Conservation (phyloP, 305 asterid species). For the Fraxinus nigra region DNA sequence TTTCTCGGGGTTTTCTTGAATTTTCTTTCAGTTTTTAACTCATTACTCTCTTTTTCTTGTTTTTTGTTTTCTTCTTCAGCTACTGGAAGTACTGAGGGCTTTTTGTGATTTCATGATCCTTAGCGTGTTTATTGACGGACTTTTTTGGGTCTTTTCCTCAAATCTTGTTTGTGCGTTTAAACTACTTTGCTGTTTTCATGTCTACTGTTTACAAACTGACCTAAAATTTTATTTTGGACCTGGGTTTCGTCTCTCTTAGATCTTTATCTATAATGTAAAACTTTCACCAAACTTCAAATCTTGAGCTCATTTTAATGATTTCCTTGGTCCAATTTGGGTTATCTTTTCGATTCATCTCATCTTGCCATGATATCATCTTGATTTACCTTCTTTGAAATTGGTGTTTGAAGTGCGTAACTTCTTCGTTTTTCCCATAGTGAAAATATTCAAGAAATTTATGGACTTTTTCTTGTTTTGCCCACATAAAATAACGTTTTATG, state of each 20-base stretch:
- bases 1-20: background rate
- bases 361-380: constrained; percentile 16
- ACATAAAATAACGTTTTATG: constrained; percentile 81
- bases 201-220: constrained; percentile 45
- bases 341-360: background rate
- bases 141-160: constrained; percentile 23
- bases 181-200: constrained; percentile 23
- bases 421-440: constrained; percentile 42
- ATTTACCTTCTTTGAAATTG: constrained; percentile 34
- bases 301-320: background rate
- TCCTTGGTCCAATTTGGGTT: background rate
- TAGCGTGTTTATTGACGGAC: constrained; percentile 22
- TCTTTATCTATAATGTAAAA: constrained; percentile 4
- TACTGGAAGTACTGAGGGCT: background rate
- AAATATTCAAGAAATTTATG: constrained; percentile 31
- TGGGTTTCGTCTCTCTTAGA: background rate
- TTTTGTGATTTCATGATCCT: constrained; percentile 49
- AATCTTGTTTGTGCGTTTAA: constrained; percentile 36
- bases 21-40: background rate
- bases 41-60: background rate
- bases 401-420: constrained; percentile 28
- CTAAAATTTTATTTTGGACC: constrained; percentile 29
- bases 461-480: constrained; percentile 39
- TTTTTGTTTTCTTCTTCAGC: constrained; percentile 7
- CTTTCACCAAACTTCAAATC: background rate